Evolutionary conservation across 2,329 filamentous ascomycete species (phyloP), one percentile per base, ranked within the genome.

Genomic region (Phyllachora maydis): DNA sequence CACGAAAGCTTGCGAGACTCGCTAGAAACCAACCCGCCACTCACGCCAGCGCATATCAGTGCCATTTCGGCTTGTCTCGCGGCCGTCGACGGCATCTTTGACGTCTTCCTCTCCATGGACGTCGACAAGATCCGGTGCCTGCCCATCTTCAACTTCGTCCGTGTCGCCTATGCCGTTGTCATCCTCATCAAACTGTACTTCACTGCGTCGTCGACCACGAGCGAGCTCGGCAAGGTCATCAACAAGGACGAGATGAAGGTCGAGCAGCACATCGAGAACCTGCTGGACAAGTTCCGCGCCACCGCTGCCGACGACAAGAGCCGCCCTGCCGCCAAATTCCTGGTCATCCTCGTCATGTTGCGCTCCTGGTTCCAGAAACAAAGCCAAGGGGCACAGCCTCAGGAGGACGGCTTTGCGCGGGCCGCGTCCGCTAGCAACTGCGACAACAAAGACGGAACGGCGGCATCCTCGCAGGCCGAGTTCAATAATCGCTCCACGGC

Each of bases 151-250:
- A 66, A 65, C 40, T 69, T 76, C 35, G 72, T 77, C 10, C 65
- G 75, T 14, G 65, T 78, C 11, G 65, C 72, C 8, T 79, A 78
- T 38, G 68, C 67, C 5, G 59, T 71, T 3, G 69, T 81, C 11
- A 65, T 76, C 16, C 51, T 81, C 18, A 72, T 78, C 40, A 81
- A 79, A 43, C 61, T 82, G 30, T 73, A 72, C 44, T 70, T 75
- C 23, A 65, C 69, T 6, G 66, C 71, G 4, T 62, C 63, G 2
- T 58, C 61, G 9, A 61, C 69, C 1, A 59, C 61, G 19, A 71
- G 65, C 10, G 68, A 72, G 33, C 57, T 83, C 2, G 68, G 67
- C n/a, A 62, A 63, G 29, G 60, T 82, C 11, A 70, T 85, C 31
- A 58, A 68, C 32, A 65, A 65, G 31, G 60, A 71, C 26, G 59